A percentile compares a stretch with the other conserved stretches of the same genome.
These are phyloP conservation scores for Xenosphaeropsis pyriputrescens DNA, from an alignment of 2,329 filamentous ascomycete species.

Conservation along the genomic window DNA sequence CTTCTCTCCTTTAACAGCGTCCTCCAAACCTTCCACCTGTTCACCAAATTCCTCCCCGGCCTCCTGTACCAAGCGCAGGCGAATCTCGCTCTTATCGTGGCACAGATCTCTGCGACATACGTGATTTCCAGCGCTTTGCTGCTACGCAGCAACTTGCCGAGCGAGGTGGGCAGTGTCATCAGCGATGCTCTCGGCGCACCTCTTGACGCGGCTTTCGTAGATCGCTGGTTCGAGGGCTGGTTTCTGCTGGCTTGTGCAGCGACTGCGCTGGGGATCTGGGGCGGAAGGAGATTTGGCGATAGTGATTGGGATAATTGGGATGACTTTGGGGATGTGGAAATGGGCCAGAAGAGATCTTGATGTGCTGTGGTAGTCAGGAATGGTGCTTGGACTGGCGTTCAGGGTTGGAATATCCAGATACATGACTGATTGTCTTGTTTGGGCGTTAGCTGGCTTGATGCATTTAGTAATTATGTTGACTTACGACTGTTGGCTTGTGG, in stretches of 20 bases:
- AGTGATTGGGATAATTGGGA: slow-evolving; percentile 42
- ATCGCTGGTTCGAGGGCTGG: slow-evolving; percentile 81
- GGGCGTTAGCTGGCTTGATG: no score
- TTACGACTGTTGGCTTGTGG: no score
- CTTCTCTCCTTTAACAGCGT: slow-evolving; percentile 69
- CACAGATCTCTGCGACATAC: slow-evolving; percentile 72
- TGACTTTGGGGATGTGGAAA: slow-evolving; percentile 46
- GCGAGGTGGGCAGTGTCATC: slow-evolving; percentile 63
- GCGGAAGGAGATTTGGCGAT: slow-evolving; percentile 46
- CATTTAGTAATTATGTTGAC: no score
- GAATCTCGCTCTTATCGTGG: slow-evolving; percentile 65
- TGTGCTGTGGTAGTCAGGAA: background rate
- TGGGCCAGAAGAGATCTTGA: slow-evolving; percentile 53
- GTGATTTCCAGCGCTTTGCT: slow-evolving; percentile 70
- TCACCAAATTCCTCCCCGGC: slow-evolving; percentile 61
- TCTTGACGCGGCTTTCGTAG: slow-evolving; percentile 52
- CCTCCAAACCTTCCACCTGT: slow-evolving; percentile 72
- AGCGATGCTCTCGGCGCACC: slow-evolving; percentile 65
- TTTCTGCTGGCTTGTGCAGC: slow-evolving; percentile 55
- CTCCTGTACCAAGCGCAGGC: slow-evolving; percentile 57
- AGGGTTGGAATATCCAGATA: no score
- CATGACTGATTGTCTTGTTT: no score
- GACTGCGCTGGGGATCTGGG: slow-evolving; percentile 59
- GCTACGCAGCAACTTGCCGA: slow-evolving; percentile 63
- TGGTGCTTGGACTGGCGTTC: background rate